These are phyloP conservation scores for Salinomyces thailandicus DNA, from an alignment of 2,329 filamentous ascomycete species.

Conservation along the genomic window DNA sequence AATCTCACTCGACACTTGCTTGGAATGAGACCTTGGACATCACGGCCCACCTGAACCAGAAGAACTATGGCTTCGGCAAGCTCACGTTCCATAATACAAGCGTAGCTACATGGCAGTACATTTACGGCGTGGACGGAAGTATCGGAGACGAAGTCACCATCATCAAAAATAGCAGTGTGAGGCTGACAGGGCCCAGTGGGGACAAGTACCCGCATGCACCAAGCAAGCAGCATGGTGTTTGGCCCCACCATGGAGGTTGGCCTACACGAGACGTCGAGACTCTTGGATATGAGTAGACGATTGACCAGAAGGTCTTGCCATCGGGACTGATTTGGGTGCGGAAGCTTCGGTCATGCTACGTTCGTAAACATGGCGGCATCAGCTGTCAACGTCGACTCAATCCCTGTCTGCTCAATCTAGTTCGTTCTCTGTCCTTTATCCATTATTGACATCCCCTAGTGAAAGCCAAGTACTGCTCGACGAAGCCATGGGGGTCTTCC, in stretches of 20 bases:
- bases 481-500: slow-evolving; percentile 29
- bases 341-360: too few species aligned
- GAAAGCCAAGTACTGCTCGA: slow-evolving; percentile 20
- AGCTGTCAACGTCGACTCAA: too few species aligned
- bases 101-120: slow-evolving; percentile 36
- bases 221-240: too few species aligned
- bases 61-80: slow-evolving; percentile 42
- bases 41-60: slow-evolving; percentile 36
- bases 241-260: too few species aligned
- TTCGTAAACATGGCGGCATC: too few species aligned
- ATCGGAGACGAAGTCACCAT: slow-evolving; percentile 16
- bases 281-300: neutral
- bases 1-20: slow-evolving; percentile 36
- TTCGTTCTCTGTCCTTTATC: too few species aligned
- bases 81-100: slow-evolving; percentile 33
- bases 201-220: too few species aligned
- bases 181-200: too few species aligned
- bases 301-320: too few species aligned
- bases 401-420: too few species aligned
- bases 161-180: slow-evolving; percentile 11
- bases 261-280: neutral
- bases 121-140: slow-evolving; percentile 29
- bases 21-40: slow-evolving; percentile 29
- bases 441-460: slow-evolving; percentile 1
- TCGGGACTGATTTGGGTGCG: too few species aligned